Evolutionary conservation across 2,329 filamentous ascomycete genomes (phyloP), one percentile per base, ranked within the genome.

Genomic region (Arthrobotrys conoides): DNA sequence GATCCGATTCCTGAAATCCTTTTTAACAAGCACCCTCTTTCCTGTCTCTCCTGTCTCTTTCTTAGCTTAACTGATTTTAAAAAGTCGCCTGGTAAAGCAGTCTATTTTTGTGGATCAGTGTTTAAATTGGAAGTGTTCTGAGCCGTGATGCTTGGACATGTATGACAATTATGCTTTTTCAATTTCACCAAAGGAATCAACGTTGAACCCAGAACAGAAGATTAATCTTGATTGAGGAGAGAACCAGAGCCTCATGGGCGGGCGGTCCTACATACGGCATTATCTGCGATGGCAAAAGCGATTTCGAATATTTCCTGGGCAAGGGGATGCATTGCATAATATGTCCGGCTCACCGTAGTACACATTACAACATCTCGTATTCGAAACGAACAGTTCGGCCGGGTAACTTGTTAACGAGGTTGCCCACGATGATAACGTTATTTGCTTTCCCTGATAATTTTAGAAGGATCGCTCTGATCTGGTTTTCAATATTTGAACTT

Each of bases 381-480:
- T 57, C 51, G 51, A 57, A 57, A 57, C 51, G 51, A 30, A 53
- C 10, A 30, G 30, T 30, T 6, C 51, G 30, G 53, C 44, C 44
- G n/a, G 51, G 51, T n/a, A n/a, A 36, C 24, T 3, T 55, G 4
- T 9, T 18, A 30, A 6, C 30, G 1, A 46, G 16, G 44, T 46
- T n/a, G 20, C 14, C 18, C 38, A 46, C 38, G 38, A 41, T 57
- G n/a, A 69, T 59, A 69, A 59, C 65, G 65, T 69, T 69, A 69
- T 69, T 46, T 16, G 33, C n/a, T 53, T n/a, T 18, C 48, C 33
- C 41, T 27, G 18, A 18, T 24, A 57, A 68, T 68, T 38, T 68
- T 18, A n/a, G 10, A 33, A 53, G 3, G 27, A 30, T 30, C 3
- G 27, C 27, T 6, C n/a, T 8, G 4, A 3, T 36, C 9, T 5